A percentile compares a stretch with the other conserved stretches of the same genome.
phyloP scores from a whole-genome alignment of 805 yeast species.

The Cyberlindnera maclurae region DNA sequence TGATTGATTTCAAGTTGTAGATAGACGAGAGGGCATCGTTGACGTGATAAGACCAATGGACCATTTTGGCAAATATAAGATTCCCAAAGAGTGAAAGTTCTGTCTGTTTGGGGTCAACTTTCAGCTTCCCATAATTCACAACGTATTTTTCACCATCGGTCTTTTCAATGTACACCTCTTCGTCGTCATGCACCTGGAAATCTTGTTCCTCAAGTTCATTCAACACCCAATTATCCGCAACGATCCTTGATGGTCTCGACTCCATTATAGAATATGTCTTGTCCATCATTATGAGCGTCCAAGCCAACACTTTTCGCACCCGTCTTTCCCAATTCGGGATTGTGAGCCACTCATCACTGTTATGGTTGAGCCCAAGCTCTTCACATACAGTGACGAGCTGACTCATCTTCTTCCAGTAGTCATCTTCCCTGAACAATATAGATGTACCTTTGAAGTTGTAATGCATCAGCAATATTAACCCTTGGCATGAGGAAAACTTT shows the following conservation, averaged over 20 bases:
- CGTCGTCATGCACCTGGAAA: slow-evolving; percentile 16
- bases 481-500: slow-evolving; percentile 33
- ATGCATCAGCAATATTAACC: slow-evolving; percentile 28
- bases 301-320: slow-evolving; percentile 19
- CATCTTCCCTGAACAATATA: slow-evolving; percentile 9
- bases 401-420: slow-evolving; percentile 19
- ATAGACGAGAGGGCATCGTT: slow-evolving; percentile 18
- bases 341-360: slow-evolving; percentile 20
- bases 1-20: slow-evolving; percentile 20
- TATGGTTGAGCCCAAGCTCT: slow-evolving; percentile 23
- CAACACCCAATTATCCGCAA: slow-evolving; percentile 21
- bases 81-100: slow-evolving; percentile 13
- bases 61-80: slow-evolving; percentile 20
- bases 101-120: slow-evolving; percentile 1
- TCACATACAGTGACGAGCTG: slow-evolving; percentile 20
- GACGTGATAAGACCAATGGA: slow-evolving; percentile 20
- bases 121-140: slow-evolving; percentile 8
- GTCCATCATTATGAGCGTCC: slow-evolving; percentile 24
- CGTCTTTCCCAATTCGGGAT: slow-evolving; percentile 26
- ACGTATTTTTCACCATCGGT: slow-evolving; percentile 14
- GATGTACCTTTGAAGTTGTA: slow-evolving; percentile 11
- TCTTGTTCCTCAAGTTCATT: slow-evolving; percentile 15
- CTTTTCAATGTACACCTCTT: slow-evolving; percentile 15
- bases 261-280: slow-evolving; percentile 23
- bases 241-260: slow-evolving; percentile 20